A percentile compares a stretch with the other conserved stretches of the same genome.
Evolutionary conservation across 2,329 filamentous ascomycete species (phyloP).

Genomic region (Podosphaera xanthii): DNA sequence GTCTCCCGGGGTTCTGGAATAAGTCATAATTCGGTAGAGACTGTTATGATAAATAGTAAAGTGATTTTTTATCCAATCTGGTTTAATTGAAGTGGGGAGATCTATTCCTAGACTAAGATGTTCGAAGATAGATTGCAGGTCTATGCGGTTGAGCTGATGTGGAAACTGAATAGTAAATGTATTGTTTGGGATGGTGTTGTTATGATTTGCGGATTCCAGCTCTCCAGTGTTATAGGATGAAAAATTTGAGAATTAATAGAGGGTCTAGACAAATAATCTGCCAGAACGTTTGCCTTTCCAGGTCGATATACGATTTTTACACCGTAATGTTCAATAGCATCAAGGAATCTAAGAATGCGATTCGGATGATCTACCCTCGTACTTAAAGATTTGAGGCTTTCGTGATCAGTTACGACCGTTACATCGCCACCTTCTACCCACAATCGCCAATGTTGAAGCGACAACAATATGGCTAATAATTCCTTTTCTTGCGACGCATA

Average conservation of each 20-base stretch:
- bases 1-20: background rate
- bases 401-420: background rate
- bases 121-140: background rate
- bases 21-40: background rate
- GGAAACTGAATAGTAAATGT: background rate
- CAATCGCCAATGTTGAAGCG: background rate
- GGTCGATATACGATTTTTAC: too few species aligned
- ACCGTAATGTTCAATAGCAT: too few species aligned
- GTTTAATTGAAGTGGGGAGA: background rate
- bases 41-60: background rate
- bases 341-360: too few species aligned
- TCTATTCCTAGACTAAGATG: background rate
- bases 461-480: background rate
- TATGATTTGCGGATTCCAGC: background rate
- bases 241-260: too few species aligned
- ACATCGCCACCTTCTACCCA: background rate
- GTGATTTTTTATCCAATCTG: background rate
- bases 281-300: too few species aligned
- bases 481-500: background rate
- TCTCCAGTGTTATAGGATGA: too few species aligned
- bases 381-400: background rate
- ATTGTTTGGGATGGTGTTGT: too few species aligned
- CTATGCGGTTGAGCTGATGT: background rate
- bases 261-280: too few species aligned
- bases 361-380: too few species aligned